Evolutionary conservation across 768 basidiomycete species (phyloP).

Genomic region (Mycena olivaceomarginata): DNA sequence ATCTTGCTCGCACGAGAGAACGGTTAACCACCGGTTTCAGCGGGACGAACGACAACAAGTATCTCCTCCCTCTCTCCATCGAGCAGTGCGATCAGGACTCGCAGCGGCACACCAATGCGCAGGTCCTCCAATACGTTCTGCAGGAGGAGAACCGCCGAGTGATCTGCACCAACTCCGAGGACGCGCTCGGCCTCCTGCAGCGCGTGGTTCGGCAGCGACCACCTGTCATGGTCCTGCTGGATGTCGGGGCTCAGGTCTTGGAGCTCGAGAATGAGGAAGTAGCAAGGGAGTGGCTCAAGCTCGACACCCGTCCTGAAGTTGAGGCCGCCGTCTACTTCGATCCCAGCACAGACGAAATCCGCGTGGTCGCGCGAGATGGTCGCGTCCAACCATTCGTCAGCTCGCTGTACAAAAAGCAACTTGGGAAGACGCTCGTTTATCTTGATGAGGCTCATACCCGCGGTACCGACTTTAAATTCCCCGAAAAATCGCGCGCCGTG

Average conservation of each 20-base stretch:
- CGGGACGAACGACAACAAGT: slow-evolving; percentile 72
- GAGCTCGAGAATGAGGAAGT: slow-evolving; percentile 67
- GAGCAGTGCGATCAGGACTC: slow-evolving; percentile 59
- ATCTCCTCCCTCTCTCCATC: slow-evolving; percentile 60
- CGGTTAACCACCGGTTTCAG: slow-evolving; percentile 70
- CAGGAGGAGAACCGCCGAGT: slow-evolving; percentile 64
- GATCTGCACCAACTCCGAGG: slow-evolving; percentile 40
- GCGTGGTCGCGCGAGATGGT: slow-evolving; percentile 60
- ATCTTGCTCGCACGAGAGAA: slow-evolving; percentile 63
- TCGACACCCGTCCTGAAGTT: slow-evolving; percentile 44
- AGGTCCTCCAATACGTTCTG: slow-evolving; percentile 61
- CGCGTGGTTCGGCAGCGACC: slow-evolving; percentile 59
- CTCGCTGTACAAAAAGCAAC: slow-evolving; percentile 59
- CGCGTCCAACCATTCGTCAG: slow-evolving; percentile 56
- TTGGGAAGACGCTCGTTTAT: slow-evolving; percentile 65
- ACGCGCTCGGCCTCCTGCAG: slow-evolving; percentile 51
- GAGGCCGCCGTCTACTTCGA: slow-evolving; percentile 67
- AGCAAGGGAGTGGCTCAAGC: slow-evolving; percentile 62
- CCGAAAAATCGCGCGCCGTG: slow-evolving; percentile 61
- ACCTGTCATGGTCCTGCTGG: slow-evolving; percentile 68
- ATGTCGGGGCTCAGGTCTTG: slow-evolving; percentile 76
- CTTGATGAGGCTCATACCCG: slow-evolving; percentile 73
- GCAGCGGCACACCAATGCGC: slow-evolving; percentile 69
- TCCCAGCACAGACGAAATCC: slow-evolving; percentile 56
- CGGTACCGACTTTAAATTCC: slow-evolving; percentile 73